Evolutionary conservation across 306 rosid species (phyloP).

Genomic region (Lathyrus aphaca): DNA sequence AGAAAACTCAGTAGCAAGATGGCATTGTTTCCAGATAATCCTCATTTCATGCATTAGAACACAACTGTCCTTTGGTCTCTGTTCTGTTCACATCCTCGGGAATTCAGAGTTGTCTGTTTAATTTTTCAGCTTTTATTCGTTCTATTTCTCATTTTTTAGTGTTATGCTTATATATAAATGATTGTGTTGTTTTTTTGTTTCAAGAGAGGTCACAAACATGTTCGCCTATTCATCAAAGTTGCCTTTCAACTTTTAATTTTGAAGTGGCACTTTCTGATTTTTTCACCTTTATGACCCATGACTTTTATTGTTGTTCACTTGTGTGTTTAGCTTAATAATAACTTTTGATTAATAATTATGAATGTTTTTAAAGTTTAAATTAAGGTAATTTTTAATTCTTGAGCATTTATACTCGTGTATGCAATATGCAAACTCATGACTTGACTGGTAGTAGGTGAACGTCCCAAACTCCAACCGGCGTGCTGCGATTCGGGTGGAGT

Average conservation of each 20-base stretch:
- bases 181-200: not conserved
- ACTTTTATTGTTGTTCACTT: not conserved
- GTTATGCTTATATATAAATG: not conserved
- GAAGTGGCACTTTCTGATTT: not conserved
- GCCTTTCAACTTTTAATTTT: not conserved
- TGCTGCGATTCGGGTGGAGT: no score
- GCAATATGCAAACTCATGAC: no score
- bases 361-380: not conserved
- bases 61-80: constrained; percentile 7
- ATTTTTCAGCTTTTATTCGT: not conserved
- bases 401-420: not conserved
- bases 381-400: not conserved
- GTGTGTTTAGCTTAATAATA: not conserved
- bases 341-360: not conserved
- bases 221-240: not conserved
- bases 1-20: not conserved
- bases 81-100: not conserved
- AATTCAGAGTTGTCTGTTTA: not conserved
- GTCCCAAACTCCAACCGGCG: no score
- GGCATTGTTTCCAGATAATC: not conserved
- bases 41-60: not conserved
- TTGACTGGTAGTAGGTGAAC: no score
- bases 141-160: not conserved
- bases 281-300: not conserved
- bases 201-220: not conserved